Evolutionary conservation across 495 filamentous ascomycete species (phyloP).

Genomic region (Penicillium cosmopolitanum): DNA sequence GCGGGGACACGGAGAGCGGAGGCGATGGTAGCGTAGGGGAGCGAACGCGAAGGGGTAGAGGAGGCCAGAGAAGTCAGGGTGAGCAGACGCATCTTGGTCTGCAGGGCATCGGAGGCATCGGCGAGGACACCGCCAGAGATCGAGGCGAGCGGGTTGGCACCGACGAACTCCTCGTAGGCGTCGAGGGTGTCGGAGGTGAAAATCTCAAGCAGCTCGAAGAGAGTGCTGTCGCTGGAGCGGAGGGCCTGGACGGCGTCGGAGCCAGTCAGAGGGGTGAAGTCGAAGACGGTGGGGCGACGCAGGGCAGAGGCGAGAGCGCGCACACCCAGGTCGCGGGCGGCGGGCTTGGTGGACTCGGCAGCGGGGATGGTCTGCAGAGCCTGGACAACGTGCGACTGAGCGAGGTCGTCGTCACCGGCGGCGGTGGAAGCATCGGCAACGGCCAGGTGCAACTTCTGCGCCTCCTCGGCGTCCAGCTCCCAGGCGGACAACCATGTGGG

Average conservation of each 20-base stretch:
- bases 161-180: slow-evolving; percentile 89
- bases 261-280: slow-evolving; percentile 90
- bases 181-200: slow-evolving; percentile 92
- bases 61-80: slow-evolving; percentile 90
- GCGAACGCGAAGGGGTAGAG: slow-evolving; percentile 74
- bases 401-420: slow-evolving; percentile 72
- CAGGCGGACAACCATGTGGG: slow-evolving; percentile 81
- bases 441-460: slow-evolving; percentile 77
- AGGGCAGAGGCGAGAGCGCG: slow-evolving; percentile 85
- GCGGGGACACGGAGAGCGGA: slow-evolving; percentile 77
- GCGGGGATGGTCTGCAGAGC: slow-evolving; percentile 81
- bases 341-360: slow-evolving; percentile 66
- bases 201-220: slow-evolving; percentile 90
- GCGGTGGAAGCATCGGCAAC: slow-evolving; percentile 79
- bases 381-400: slow-evolving; percentile 81
- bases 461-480: slow-evolving; percentile 79
- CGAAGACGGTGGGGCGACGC: slow-evolving; percentile 74
- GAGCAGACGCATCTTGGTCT: slow-evolving; percentile 92
- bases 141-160: slow-evolving; percentile 43
- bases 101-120: slow-evolving; percentile 75
- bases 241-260: slow-evolving; percentile 87
- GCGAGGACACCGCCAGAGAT: slow-evolving; percentile 51
- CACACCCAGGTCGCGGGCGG: slow-evolving; percentile 80
- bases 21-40: slow-evolving; percentile 82
- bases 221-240: slow-evolving; percentile 75